Conservation (phyloP, 192 early-diverging fungal species). For the Phlyctochytrium planicorne region DNA sequence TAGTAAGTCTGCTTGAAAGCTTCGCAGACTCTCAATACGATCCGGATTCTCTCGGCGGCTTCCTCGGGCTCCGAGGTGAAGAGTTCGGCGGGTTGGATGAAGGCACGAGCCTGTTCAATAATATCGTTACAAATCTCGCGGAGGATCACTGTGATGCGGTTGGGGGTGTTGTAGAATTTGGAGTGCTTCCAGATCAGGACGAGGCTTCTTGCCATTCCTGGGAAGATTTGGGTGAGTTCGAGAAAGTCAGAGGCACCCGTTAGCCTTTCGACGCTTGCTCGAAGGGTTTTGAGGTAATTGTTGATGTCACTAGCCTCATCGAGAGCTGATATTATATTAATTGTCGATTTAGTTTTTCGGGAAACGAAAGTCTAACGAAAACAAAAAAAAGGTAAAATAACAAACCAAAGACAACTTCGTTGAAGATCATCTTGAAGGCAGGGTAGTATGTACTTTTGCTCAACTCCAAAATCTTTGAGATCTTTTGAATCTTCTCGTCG, state of each 20-base stretch:
- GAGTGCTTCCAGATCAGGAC: slow-evolving; percentile 57
- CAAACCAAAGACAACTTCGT: slow-evolving; percentile 62
- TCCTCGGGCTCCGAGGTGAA: slow-evolving; percentile 64
- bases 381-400: slow-evolving; percentile 22
- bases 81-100: slow-evolving; percentile 58
- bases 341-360: no score
- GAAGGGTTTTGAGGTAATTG: slow-evolving; percentile 51
- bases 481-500: slow-evolving; percentile 64
- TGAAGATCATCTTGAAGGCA: slow-evolving; percentile 64
- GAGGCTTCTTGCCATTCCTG: slow-evolving; percentile 52
- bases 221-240: slow-evolving; percentile 60
- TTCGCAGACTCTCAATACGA: slow-evolving; percentile 50
- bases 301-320: slow-evolving; percentile 65
- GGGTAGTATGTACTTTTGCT: slow-evolving; percentile 70
- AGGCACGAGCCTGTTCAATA: slow-evolving; percentile 57
- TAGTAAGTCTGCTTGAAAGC: slow-evolving; percentile 54
- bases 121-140: slow-evolving; percentile 70
- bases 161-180: slow-evolving; percentile 63
- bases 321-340: slow-evolving; percentile 41
- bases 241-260: slow-evolving; percentile 46
- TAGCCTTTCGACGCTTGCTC: slow-evolving; percentile 56
- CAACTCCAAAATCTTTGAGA: slow-evolving; percentile 49
- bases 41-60: slow-evolving; percentile 51
- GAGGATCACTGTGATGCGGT: slow-evolving; percentile 53
- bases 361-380: not conserved